These are phyloP conservation scores for Closterium sp. DNA, from an alignment of 139 green algal genomes.

Conservation along the genomic window DNA sequence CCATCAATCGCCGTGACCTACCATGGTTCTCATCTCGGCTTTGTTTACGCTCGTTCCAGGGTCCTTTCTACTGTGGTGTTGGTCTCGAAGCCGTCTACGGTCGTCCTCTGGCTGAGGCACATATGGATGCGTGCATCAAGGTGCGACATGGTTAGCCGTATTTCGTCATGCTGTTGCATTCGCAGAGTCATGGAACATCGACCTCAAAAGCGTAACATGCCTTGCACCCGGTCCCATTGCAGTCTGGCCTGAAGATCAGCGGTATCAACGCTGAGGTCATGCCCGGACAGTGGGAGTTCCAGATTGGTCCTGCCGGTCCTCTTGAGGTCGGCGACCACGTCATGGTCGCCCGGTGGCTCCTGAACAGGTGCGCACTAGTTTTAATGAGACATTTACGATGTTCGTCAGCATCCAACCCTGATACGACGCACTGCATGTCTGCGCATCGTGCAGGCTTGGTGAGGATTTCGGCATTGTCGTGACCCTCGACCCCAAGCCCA, in stretches of 20 bases:
- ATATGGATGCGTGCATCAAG: conserved; percentile 91
- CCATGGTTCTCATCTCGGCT: background rate
- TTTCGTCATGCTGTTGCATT: no score
- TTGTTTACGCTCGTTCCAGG: conserved; percentile 58
- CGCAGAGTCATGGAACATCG: no score
- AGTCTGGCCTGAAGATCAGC: conserved; percentile 86
- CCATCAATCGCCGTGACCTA: background rate
- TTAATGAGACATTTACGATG: no score
- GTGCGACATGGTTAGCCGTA: no score
- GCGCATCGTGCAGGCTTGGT: conserved; percentile 66
- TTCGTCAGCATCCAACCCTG: no score
- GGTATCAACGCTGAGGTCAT: conserved; percentile 98
- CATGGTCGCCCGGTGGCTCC: conserved; percentile 86
- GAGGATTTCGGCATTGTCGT: conserved; percentile 89
- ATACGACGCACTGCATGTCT: no score
- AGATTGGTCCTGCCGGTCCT: conserved; percentile 85
- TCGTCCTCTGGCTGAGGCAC: conserved; percentile 89
- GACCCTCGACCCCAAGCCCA: conserved; percentile 96
- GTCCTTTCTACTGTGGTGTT: conserved; percentile 97
- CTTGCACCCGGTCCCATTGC: no score
- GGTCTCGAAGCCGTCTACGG: conserved; percentile 79
- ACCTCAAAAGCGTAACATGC: no score
- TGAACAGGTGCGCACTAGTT: conserved; percentile 32
- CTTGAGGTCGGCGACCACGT: conserved; percentile 89
- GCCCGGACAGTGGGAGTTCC: conserved; percentile 97